Conservation (phyloP, 139 green algal genomes). For the Closterium sp. region DNA sequence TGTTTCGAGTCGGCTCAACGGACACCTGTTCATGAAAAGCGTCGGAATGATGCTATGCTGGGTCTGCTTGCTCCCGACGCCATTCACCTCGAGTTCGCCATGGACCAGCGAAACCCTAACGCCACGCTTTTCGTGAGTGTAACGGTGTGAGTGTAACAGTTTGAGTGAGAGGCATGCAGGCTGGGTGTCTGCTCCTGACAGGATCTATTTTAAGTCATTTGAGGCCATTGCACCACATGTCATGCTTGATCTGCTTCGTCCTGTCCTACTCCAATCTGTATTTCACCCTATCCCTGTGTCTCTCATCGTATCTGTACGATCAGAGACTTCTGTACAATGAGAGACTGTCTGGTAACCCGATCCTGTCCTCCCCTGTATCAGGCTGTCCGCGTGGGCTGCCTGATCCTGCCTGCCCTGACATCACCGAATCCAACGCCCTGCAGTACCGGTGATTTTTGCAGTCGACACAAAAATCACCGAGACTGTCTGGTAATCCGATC, state of each 20-base stretch:
- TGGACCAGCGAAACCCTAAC: neutral
- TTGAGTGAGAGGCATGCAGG: neutral
- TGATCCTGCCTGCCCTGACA: neutral
- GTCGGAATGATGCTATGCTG: neutral
- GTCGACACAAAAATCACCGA: too few relatives aligned
- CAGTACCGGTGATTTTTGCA: too few relatives aligned
- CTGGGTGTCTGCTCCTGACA: neutral
- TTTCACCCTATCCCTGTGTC: too few relatives aligned
- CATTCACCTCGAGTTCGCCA: neutral
- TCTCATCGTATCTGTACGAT: neutral
- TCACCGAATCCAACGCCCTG: too few relatives aligned
- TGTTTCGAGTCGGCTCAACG: neutral
- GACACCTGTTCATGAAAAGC: neutral
- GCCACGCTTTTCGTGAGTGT: neutral
- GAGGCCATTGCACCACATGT: too few relatives aligned
- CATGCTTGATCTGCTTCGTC: too few relatives aligned
- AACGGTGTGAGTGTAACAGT: neutral
- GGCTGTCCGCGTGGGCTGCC: neutral
- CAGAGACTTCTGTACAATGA: too few relatives aligned
- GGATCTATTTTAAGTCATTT: neutral
- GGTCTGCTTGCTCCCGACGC: neutral
- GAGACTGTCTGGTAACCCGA: too few relatives aligned
- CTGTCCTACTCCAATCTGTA: too few relatives aligned
- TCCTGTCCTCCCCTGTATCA: neutral
- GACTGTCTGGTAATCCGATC: too few relatives aligned